These are phyloP conservation scores for Tremella mesenterica DNA, from an alignment of 768 basidiomycete genomes.

Conservation along the genomic window DNA sequence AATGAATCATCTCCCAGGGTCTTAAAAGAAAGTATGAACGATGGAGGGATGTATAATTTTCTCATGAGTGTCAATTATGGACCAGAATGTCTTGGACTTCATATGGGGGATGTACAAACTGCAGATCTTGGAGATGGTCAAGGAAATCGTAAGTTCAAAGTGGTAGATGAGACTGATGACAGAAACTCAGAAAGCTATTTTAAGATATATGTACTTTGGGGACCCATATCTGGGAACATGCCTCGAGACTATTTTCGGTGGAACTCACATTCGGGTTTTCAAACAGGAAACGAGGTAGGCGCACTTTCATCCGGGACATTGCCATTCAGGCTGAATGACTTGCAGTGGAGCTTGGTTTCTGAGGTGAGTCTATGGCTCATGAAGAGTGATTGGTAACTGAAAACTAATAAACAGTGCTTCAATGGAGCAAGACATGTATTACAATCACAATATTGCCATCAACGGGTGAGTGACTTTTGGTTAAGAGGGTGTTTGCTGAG, in stretches of 20 bases:
- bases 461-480: background rate
- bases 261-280: constrained; percentile 17
- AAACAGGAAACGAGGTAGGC: constrained; percentile 14
- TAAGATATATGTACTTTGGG: constrained; percentile 19
- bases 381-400: background rate
- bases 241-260: constrained; percentile 19
- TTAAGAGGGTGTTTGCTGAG: background rate
- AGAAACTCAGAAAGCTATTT: constrained; percentile 14
- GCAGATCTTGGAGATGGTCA: constrained; percentile 18
- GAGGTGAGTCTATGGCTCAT: constrained; percentile 1
- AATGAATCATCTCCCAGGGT: constrained; percentile 12
- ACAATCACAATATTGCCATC: background rate
- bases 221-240: constrained; percentile 16
- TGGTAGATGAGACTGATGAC: background rate
- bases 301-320: background rate
- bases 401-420: background rate
- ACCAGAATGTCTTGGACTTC: constrained; percentile 14
- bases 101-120: constrained; percentile 12
- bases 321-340: background rate
- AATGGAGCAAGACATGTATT: background rate
- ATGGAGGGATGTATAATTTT: constrained; percentile 22
- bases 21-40: constrained; percentile 3
- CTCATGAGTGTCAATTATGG: constrained; percentile 14
- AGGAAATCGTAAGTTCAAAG: constrained; percentile 7
- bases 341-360: constrained; percentile 21